These are phyloP conservation scores for Primulina huaijiensis DNA, from an alignment of 257 asterid genomes.

Conservation along the genomic window DNA sequence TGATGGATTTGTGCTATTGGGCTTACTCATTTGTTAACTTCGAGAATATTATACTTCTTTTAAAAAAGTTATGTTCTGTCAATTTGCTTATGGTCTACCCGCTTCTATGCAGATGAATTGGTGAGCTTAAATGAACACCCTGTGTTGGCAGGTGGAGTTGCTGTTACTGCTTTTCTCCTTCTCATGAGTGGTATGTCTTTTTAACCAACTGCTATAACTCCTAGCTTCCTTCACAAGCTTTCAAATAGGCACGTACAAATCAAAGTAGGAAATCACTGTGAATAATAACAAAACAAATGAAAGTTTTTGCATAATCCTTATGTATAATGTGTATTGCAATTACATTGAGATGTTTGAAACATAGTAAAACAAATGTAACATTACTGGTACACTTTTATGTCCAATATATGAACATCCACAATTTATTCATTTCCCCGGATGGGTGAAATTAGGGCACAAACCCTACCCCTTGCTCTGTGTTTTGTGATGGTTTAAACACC, in stretches of 20 bases:
- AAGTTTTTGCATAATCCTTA: not conserved
- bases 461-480: too few species aligned
- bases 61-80: constrained; percentile 2
- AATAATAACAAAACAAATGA: not conserved
- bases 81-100: constrained; percentile 6
- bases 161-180: constrained; percentile 56
- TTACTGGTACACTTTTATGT: too few species aligned
- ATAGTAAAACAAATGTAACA: too few species aligned
- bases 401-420: too few species aligned
- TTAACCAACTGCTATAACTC: not conserved
- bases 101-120: constrained; percentile 49
- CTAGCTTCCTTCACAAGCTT: not conserved
- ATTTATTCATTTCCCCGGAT: too few species aligned
- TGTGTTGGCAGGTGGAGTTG: constrained; percentile 65
- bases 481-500: too few species aligned
- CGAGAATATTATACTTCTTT: not conserved
- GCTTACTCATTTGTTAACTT: not conserved
- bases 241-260: not conserved
- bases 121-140: constrained; percentile 57
- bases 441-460: too few species aligned
- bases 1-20: not conserved
- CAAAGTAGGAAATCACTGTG: not conserved
- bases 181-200: constrained; percentile 62
- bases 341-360: not conserved
- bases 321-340: not conserved